These are phyloP conservation scores for Curvularia sp. DNA, from an alignment of 2,329 filamentous ascomycete genomes.

Conservation along the genomic window DNA sequence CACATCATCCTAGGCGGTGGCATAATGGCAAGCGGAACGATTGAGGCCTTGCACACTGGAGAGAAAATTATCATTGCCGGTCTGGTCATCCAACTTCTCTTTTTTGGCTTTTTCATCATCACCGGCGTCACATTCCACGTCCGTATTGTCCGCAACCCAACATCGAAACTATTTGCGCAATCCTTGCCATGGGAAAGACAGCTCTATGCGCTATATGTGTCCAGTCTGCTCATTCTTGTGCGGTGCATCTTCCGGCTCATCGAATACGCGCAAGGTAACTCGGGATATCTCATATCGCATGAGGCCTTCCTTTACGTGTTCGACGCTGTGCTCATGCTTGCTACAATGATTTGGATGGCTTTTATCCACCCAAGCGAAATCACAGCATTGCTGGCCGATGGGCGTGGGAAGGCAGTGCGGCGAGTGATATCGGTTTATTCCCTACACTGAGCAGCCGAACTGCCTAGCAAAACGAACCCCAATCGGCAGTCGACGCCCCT, in stretches of 20 bases:
- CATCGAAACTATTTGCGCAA: background rate
- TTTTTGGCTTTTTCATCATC: constrained; percentile 58
- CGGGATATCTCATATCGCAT: constrained; percentile 53
- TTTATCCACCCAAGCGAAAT: constrained; percentile 9
- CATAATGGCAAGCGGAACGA: constrained; percentile 43
- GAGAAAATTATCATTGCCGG: constrained; percentile 56
- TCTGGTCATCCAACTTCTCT: constrained; percentile 56
- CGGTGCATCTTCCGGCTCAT: constrained; percentile 58
- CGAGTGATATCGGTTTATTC: constrained; percentile 10
- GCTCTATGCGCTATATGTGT: constrained; percentile 54
- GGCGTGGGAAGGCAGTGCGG: constrained; percentile 9
- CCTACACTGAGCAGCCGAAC: constrained; percentile 1
- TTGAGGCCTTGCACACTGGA: constrained; percentile 40
- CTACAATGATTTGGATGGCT: constrained; percentile 44
- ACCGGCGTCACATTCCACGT: constrained; percentile 24
- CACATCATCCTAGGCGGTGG: constrained; percentile 38
- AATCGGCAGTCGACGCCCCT: background rate
- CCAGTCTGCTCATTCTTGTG: constrained; percentile 57
- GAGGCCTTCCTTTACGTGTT: constrained; percentile 57
- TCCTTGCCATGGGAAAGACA: constrained; percentile 42
- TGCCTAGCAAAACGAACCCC: background rate
- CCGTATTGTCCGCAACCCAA: constrained; percentile 1
- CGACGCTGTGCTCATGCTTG: constrained; percentile 55
- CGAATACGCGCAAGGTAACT: constrained; percentile 57
- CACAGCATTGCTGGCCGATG: background rate